Evolutionary conservation across 2,329 filamentous ascomycete genomes (phyloP).

Genomic region (Epichloe festucae): DNA sequence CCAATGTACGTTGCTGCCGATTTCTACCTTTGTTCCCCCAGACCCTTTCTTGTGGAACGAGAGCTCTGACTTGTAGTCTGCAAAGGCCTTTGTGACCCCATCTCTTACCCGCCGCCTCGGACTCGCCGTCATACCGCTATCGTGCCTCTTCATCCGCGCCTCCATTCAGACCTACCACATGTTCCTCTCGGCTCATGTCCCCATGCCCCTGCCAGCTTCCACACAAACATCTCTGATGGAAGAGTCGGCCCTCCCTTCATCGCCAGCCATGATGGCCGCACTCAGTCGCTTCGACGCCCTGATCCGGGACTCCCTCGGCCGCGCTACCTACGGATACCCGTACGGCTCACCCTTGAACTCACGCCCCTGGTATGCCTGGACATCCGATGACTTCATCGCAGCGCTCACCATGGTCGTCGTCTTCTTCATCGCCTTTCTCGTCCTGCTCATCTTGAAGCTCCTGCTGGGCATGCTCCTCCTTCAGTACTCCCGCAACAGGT

Average conservation of each 20-base stretch:
- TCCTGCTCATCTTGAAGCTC: slow-evolving; percentile 74
- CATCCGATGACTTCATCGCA: slow-evolving; percentile 61
- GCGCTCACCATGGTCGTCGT: slow-evolving; percentile 72
- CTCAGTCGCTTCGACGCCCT: slow-evolving; percentile 67
- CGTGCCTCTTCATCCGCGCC: slow-evolving; percentile 88
- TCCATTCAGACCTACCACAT: slow-evolving; percentile 96
- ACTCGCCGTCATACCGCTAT: slow-evolving; percentile 80
- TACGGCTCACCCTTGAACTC: slow-evolving; percentile 26
- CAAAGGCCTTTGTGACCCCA: slow-evolving; percentile 80
- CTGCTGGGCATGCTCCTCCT: slow-evolving; percentile 80
- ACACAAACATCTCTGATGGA: slow-evolving; percentile 52
- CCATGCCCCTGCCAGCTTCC: slow-evolving; percentile 54
- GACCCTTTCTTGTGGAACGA: not conserved
- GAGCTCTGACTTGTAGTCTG: not conserved
- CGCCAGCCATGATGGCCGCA: slow-evolving; percentile 63
- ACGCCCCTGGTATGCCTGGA: slow-evolving; percentile 41
- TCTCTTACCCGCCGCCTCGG: slow-evolving; percentile 83
- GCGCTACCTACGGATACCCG: slow-evolving; percentile 53
- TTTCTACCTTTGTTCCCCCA: not conserved
- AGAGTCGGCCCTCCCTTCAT: slow-evolving; percentile 50
- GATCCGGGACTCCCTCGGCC: slow-evolving; percentile 61
- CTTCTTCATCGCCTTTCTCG: slow-evolving; percentile 72
- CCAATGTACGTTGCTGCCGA: slow-evolving; percentile 47
- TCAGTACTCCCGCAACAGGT: slow-evolving; percentile 64
- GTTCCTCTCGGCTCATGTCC: slow-evolving; percentile 82